Conservation (phyloP, 2,329 filamentous ascomycete genomes). For the Falciphora oryzae region DNA sequence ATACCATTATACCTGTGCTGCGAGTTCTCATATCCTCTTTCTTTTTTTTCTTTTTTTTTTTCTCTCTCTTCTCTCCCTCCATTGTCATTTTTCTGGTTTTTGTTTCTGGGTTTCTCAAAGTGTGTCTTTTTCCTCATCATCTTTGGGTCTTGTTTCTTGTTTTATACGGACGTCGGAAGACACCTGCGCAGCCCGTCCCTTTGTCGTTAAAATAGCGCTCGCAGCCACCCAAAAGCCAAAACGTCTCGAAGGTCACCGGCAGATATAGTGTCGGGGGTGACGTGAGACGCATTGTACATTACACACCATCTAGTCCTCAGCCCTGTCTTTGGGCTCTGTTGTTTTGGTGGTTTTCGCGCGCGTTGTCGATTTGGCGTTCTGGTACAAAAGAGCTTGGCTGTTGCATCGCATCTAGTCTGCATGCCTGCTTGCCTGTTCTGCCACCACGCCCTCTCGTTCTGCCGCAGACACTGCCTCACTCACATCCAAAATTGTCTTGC, state of each 20-base stretch:
- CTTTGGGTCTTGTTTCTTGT: conserved; percentile 2
- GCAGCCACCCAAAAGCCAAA: conserved; percentile 8
- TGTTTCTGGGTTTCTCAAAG: conserved; percentile 5
- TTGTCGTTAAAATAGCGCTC: conserved; percentile 10
- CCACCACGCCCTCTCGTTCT: neutral
- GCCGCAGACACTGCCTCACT: neutral
- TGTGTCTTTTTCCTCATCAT: neutral
- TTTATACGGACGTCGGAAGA: conserved; percentile 6
- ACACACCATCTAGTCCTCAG: conserved; percentile 10
- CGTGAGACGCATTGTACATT: conserved; percentile 9
- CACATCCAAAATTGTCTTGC: neutral
- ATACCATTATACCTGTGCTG: conserved; percentile 28
- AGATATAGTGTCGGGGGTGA: conserved; percentile 9
- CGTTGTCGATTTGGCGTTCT: neutral
- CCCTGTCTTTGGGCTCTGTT: conserved; percentile 1
- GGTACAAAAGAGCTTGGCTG: neutral
- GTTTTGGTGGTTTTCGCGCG: conserved; percentile 4
- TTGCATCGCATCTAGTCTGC: neutral
- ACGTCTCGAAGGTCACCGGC: conserved; percentile 9
- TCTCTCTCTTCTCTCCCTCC: conserved; percentile 18
- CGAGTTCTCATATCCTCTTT: conserved; percentile 16
- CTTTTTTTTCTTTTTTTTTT: conserved; percentile 17
- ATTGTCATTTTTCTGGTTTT: conserved; percentile 13
- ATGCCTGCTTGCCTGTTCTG: neutral
- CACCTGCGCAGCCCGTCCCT: conserved; percentile 9